These are phyloP conservation scores for Claviceps pazoutovae DNA, from an alignment of 2,329 filamentous ascomycete genomes.

Conservation along the genomic window DNA sequence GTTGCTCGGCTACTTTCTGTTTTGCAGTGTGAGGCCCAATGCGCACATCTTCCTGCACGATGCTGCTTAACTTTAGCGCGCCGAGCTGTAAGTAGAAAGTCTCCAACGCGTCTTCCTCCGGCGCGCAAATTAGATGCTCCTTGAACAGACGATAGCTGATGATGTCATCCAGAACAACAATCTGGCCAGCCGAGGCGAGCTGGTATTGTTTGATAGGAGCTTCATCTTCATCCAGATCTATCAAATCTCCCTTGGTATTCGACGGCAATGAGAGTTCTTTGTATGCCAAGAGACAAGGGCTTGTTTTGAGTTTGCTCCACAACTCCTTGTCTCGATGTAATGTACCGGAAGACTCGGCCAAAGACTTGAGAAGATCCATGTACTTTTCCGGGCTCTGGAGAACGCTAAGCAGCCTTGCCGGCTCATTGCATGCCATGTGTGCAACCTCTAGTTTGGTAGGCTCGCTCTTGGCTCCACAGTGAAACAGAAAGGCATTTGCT, in stretches of 20 bases:
- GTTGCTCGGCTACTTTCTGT: constrained; percentile 51
- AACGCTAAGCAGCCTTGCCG: constrained; percentile 64
- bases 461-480: constrained; percentile 81
- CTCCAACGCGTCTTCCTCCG: constrained; percentile 79
- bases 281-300: constrained; percentile 71
- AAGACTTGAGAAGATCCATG: constrained; percentile 61
- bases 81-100: constrained; percentile 74
- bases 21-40: constrained; percentile 54
- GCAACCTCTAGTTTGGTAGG: constrained; percentile 80
- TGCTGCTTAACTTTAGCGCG: constrained; percentile 57
- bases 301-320: constrained; percentile 58
- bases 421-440: constrained; percentile 67
- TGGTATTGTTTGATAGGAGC: constrained; percentile 63
- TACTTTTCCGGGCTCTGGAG: constrained; percentile 79
- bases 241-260: constrained; percentile 29
- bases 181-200: constrained; percentile 55
- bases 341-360: constrained; percentile 56
- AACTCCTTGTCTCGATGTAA: constrained; percentile 70
- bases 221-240: constrained; percentile 44
- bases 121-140: constrained; percentile 67
- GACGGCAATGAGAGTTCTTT: constrained; percentile 45
- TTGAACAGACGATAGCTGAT: constrained; percentile 83
- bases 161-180: constrained; percentile 77
- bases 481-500: constrained; percentile 77
- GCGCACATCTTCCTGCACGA: constrained; percentile 65